Percentiles rank a stretch among this genome's conserved stretches.
Conservation (phyloP, 352 stramenopile genomes). For the Pythium angustatum region DNA sequence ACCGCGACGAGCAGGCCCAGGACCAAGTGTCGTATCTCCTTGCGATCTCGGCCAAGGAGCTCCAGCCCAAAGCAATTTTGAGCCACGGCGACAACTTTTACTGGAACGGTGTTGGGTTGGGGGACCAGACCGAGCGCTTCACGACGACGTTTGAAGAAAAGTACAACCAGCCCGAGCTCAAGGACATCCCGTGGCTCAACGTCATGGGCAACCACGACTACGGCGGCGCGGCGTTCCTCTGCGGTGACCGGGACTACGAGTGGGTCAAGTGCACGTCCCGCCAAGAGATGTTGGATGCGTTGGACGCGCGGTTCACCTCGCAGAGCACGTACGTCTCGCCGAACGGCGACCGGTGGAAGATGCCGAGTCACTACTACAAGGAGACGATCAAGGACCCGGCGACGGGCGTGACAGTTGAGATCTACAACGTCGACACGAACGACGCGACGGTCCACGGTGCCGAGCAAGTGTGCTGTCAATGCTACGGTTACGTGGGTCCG, state of each 20-base stretch:
- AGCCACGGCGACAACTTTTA: constrained; percentile 86
- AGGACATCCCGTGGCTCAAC: constrained; percentile 67
- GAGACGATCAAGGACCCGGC: constrained; percentile 46
- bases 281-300: constrained; percentile 46
- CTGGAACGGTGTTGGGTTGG: constrained; percentile 67
- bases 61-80: constrained; percentile 61
- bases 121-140: constrained; percentile 59
- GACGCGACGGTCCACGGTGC: constrained; percentile 63
- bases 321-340: constrained; percentile 69
- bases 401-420: constrained; percentile 57
- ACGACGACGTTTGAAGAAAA: constrained; percentile 67
- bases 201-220: constrained; percentile 84
- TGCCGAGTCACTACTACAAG: constrained; percentile 75
- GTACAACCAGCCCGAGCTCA: constrained; percentile 54
- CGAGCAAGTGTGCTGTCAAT: constrained; percentile 81
- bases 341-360: constrained; percentile 70
- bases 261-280: constrained; percentile 44
- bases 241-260: constrained; percentile 41
- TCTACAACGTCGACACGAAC: constrained; percentile 76
- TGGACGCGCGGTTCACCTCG: constrained; percentile 59
- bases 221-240: constrained; percentile 71
- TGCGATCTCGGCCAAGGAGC: constrained; percentile 33
- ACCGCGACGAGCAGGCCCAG: constrained; percentile 40
- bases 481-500: constrained; percentile 66
- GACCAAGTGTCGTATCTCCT: constrained; percentile 33